Base-by-base conservation (phyloP, 192 early-diverging fungal genomes). In the Geosiphon pyriformis region DNA sequence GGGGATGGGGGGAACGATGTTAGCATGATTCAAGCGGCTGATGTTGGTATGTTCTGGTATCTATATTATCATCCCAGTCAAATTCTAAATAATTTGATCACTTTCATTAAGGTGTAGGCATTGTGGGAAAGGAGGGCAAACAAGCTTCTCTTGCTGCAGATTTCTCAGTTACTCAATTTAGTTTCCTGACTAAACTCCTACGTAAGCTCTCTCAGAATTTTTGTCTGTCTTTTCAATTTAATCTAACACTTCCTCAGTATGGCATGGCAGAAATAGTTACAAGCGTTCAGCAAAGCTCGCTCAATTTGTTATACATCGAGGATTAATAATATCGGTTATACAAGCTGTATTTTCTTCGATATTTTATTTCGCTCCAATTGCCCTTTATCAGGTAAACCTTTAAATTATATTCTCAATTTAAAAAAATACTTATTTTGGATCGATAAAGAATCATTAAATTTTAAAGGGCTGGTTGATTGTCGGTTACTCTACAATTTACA, bases 1-100 rank as follows among this genome's bases (percentile, higher is more conserved):
- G 95, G 95, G 47, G 95, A 98, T 73, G 95, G 95, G 47, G 95
- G 93, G 50, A 98, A 98, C 70, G 95, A 98, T 70, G 94, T 98
- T 47, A 88, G 86, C 42, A 98, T 98, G 95, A 98, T 98, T 65
- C 92, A 94, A 72, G 87, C 91, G 0, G 95, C 95, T 0, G 85
- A 98, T 72, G 92, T 98, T n/a, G 80, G 74, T 68, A 72, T 69
- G 70, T 67, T 30, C 11, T 10, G 52, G 4, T 26, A 12, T 54
- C 20, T 12, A 54, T 54, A n/a, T n/a, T 54, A 37, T 68, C 23
- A 31, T 50, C 31, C 4, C 25, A 25, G 25, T 27, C 30, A 27
- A 4, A 30, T 6, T 46, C n/a, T n/a, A n/a, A n/a, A n/a, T n/a
- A n/a, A n/a, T n/a, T n/a, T n/a, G n/a, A n/a, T n/a, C n/a, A n/a